Conservation (phyloP, 2,329 filamentous ascomycete genomes). For the Arthrobotrys pseudoclavata region DNA sequence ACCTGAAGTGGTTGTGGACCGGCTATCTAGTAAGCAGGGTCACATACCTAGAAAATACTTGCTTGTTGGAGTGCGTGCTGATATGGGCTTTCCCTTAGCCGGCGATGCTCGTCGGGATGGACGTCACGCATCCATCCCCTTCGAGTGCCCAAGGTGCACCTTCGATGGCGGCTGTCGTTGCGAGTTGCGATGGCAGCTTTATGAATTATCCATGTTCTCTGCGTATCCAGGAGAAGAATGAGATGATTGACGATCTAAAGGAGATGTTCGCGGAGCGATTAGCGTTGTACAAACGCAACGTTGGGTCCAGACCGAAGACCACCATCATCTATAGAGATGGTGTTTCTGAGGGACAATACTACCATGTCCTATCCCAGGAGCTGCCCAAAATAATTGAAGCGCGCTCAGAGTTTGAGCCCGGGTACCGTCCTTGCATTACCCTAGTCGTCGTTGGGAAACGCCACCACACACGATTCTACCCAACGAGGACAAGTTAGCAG, state of each 20-base stretch:
- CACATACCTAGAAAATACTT: background rate
- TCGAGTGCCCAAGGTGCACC: slow-evolving; percentile 74
- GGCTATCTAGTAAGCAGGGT: slow-evolving; percentile 70
- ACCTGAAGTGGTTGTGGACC: slow-evolving; percentile 69
- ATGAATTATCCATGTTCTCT: slow-evolving; percentile 79
- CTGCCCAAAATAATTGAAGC: slow-evolving; percentile 76
- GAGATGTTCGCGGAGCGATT: slow-evolving; percentile 45
- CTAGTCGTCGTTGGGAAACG: slow-evolving; percentile 88
- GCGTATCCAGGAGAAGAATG: slow-evolving; percentile 33
- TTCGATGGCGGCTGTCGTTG: slow-evolving; percentile 84
- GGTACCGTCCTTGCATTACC: slow-evolving; percentile 73
- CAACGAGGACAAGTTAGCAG: slow-evolving; percentile 70
- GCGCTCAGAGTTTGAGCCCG: slow-evolving; percentile 68
- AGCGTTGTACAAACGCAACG: background rate
- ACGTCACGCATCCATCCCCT: slow-evolving; percentile 90
- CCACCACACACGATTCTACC: slow-evolving; percentile 90
- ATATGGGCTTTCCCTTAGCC: slow-evolving; percentile 19
- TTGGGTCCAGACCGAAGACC: slow-evolving; percentile 73
- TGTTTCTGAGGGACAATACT: slow-evolving; percentile 86
- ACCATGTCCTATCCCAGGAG: slow-evolving; percentile 77
- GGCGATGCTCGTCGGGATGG: slow-evolving; percentile 88
- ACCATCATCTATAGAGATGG: slow-evolving; percentile 90
- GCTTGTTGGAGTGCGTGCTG: background rate
- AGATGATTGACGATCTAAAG: slow-evolving; percentile 19
- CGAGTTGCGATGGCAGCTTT: slow-evolving; percentile 77